phyloP scores from a whole-genome alignment of 345 rosid genomes.

The Eucalyptus erythrocorys region DNA sequence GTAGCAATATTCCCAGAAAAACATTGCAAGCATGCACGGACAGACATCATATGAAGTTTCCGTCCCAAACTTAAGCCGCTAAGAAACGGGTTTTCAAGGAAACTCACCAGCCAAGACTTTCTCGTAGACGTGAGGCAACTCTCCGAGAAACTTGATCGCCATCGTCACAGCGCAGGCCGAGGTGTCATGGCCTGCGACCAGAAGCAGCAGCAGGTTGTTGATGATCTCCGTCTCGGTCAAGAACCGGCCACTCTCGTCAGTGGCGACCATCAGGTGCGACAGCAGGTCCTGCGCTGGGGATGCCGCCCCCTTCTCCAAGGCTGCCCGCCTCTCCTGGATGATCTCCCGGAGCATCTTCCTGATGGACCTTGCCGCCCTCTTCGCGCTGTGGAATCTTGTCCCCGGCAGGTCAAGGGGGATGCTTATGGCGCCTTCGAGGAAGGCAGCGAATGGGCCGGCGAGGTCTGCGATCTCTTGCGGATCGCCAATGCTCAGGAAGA shows the following conservation, averaged over 20 bases:
- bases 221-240: conserved; percentile 5
- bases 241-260: conserved; percentile 1
- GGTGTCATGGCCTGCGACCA: conserved; percentile 3
- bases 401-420: neutral
- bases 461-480: neutral
- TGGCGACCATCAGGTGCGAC: neutral
- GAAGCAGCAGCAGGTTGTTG: neutral
- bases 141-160: conserved; percentile 3
- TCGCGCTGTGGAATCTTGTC: neutral
- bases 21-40: neutral
- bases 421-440: neutral
- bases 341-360: neutral
- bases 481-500: neutral
- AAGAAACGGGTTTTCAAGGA: neutral
- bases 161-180: neutral
- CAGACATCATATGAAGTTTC: neutral
- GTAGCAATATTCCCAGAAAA: neutral
- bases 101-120: neutral
- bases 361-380: neutral
- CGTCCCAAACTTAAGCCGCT: neutral
- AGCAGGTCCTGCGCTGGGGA: neutral
- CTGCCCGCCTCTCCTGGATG: neutral
- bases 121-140: conserved; percentile 1
- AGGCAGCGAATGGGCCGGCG: neutral
- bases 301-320: neutral